Percentiles rank a stretch among this genome's conserved stretches.
Conservation (phyloP, 2,329 filamentous ascomycete genomes). For the Ophiostoma piceae region DNA sequence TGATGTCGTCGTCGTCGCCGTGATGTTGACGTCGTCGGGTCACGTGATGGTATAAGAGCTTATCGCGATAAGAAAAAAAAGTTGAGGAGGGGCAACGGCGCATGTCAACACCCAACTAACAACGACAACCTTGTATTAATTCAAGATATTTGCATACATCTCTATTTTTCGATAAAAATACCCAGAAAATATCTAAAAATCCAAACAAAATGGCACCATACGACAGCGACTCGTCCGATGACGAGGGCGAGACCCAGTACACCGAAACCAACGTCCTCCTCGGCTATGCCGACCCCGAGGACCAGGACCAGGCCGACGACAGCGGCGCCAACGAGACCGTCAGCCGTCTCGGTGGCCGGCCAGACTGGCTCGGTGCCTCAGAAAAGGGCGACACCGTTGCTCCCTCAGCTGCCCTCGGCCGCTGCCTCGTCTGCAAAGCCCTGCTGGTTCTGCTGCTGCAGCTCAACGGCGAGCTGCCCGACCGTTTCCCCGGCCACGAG, state of each 20-base stretch:
- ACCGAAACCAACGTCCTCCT: slow-evolving; percentile 83
- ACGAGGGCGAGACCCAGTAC: slow-evolving; percentile 53
- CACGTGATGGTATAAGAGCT: not conserved
- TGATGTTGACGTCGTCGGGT: not conserved
- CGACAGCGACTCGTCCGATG: slow-evolving; percentile 76
- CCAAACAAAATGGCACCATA: slow-evolving; percentile 60
- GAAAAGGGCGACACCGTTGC: slow-evolving; percentile 46
- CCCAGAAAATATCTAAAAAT: not conserved
- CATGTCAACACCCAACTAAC: slow-evolving; percentile 11
- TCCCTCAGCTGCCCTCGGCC: slow-evolving; percentile 70
- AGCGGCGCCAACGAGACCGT: slow-evolving; percentile 57
- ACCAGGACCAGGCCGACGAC: slow-evolving; percentile 17
- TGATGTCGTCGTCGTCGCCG: not conserved
- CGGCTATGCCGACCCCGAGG: slow-evolving; percentile 67
- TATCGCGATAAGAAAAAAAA: slow-evolving; percentile 18
- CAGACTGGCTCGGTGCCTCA: slow-evolving; percentile 75
- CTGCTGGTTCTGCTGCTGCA: slow-evolving; percentile 82
- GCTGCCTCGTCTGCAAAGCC: slow-evolving; percentile 81
- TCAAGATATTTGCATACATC: slow-evolving; percentile 19
- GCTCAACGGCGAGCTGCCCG: slow-evolving; percentile 83
- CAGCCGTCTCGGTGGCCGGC: slow-evolving; percentile 80
- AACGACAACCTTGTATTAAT: slow-evolving; percentile 25
- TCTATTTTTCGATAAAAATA: slow-evolving; percentile 27
- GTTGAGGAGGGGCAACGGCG: slow-evolving; percentile 14
- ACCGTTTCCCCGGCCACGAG: slow-evolving; percentile 80